phyloP scores from a whole-genome alignment of 139 green algal genomes.

The Chlorella sorokiniana region DNA sequence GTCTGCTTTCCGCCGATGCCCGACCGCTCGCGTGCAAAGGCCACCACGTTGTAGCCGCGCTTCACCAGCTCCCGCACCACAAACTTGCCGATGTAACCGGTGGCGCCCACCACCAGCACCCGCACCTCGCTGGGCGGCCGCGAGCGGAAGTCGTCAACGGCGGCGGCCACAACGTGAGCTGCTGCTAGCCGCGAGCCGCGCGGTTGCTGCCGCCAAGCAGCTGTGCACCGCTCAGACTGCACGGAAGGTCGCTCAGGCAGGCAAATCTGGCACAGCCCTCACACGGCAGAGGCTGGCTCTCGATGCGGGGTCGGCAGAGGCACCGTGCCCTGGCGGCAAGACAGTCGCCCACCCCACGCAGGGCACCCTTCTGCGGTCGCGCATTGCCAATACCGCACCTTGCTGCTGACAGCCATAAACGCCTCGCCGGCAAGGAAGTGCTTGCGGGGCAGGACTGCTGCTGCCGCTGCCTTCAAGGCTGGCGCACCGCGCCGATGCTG shows the following conservation, averaged over 20 bases:
- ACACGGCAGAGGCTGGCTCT: too few relatives aligned
- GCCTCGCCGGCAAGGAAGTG: not conserved
- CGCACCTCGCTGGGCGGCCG: conserved; percentile 74
- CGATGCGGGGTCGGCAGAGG: too few relatives aligned
- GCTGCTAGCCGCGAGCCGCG: not conserved
- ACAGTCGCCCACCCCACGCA: too few relatives aligned
- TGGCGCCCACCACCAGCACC: conserved; percentile 92
- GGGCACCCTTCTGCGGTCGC: too few relatives aligned
- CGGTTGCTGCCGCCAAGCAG: not conserved
- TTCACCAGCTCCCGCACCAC: conserved; percentile 73
- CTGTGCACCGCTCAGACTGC: not conserved
- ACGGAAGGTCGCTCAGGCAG: not conserved
- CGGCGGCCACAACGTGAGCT: not conserved
- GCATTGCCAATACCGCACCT: too few relatives aligned
- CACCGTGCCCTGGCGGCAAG: too few relatives aligned
- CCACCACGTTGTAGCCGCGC: conserved; percentile 80
- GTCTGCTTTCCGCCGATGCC: conserved; percentile 91
- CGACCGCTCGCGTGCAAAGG: conserved; percentile 84
- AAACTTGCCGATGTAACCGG: conserved; percentile 97
- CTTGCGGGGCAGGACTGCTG: not conserved
- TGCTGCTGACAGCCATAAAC: not conserved
- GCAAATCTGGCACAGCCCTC: not conserved
- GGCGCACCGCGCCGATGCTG: not conserved
- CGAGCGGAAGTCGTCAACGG: conserved; percentile 58
- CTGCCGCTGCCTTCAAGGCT: not conserved